A percentile compares a stretch with the other conserved stretches of the same genome.
These are phyloP conservation scores for Stropharia rugosoannulata DNA, from an alignment of 768 basidiomycete species.

Conservation along the genomic window DNA sequence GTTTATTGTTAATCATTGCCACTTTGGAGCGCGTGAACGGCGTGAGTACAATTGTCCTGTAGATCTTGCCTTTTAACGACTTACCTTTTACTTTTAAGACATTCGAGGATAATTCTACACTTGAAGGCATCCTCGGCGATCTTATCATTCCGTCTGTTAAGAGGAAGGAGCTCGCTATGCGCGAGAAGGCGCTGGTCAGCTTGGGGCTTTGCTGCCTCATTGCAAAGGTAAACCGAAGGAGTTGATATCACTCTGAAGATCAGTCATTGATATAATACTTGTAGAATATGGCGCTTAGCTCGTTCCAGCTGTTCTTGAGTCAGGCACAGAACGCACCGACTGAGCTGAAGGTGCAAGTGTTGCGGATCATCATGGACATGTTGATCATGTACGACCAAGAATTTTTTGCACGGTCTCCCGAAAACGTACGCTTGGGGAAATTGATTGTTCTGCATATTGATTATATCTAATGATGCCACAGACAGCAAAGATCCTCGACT, in stretches of 20 bases:
- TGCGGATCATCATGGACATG: conserved; percentile 89
- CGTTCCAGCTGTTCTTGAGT: conserved; percentile 78
- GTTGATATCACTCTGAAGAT: background rate
- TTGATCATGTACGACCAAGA: conserved; percentile 87
- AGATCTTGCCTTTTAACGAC: background rate
- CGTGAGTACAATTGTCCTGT: conserved; percentile 43
- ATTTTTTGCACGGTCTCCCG: conserved; percentile 56
- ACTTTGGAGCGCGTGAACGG: conserved; percentile 91
- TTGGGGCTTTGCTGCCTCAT: conserved; percentile 87
- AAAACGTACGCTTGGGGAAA: conserved; percentile 32
- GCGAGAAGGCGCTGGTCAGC: conserved; percentile 78
- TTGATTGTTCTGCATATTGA: background rate
- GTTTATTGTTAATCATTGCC: conserved; percentile 78
- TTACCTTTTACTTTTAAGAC: conserved; percentile 39
- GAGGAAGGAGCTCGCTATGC: conserved; percentile 78
- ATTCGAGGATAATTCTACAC: conserved; percentile 75
- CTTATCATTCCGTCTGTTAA: conserved; percentile 90
- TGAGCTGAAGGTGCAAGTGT: conserved; percentile 71
- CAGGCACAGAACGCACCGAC: conserved; percentile 79
- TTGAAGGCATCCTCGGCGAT: conserved; percentile 80
- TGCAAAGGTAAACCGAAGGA: conserved; percentile 49
- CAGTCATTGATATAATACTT: background rate
- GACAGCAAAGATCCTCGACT: conserved; percentile 43
- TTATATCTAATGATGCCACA: conserved; percentile 6
- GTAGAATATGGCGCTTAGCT: conserved; percentile 59